Evolutionary conservation across 2,329 filamentous ascomycete genomes (phyloP).

Genomic region (Amesomyces nigricolor): DNA sequence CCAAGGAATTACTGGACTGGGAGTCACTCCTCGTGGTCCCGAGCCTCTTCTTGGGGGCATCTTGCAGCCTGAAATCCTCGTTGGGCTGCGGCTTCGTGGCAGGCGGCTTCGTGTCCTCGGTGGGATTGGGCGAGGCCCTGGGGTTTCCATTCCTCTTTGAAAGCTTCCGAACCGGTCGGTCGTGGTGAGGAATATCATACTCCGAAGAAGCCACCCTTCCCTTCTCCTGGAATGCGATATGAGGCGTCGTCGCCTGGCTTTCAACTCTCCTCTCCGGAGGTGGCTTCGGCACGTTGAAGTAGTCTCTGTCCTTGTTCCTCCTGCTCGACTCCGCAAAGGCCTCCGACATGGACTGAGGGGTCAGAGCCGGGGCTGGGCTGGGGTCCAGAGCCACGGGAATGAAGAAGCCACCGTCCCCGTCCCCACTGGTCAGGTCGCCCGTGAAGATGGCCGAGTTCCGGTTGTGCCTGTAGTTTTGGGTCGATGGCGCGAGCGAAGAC

Average conservation of each 20-base stretch:
- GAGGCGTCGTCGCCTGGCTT: slow-evolving; percentile 62
- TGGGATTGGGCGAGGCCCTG: slow-evolving; percentile 28
- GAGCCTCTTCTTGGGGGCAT: slow-evolving; percentile 63
- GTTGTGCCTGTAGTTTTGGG: slow-evolving; percentile 72
- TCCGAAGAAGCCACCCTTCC: slow-evolving; percentile 60
- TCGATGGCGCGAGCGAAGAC: slow-evolving; percentile 65
- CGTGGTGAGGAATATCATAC: slow-evolving; percentile 49
- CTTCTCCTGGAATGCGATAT: slow-evolving; percentile 89
- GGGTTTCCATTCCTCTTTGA: slow-evolving; percentile 39
- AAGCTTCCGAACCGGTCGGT: slow-evolving; percentile 42
- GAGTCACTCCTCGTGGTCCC: slow-evolving; percentile 41
- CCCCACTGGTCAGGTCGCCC: slow-evolving; percentile 39
- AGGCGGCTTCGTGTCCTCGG: slow-evolving; percentile 38
- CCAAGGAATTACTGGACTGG: slow-evolving; percentile 38
- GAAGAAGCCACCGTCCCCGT: slow-evolving; percentile 65
- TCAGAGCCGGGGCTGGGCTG: slow-evolving; percentile 51
- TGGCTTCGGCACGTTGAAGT: slow-evolving; percentile 47
- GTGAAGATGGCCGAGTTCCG: slow-evolving; percentile 63
- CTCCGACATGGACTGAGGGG: slow-evolving; percentile 50
- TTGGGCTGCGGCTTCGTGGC: slow-evolving; percentile 32
- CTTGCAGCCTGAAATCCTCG: slow-evolving; percentile 73
- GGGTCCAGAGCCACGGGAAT: slow-evolving; percentile 72
- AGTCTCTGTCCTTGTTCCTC: slow-evolving; percentile 51
- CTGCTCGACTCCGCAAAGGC: slow-evolving; percentile 40
- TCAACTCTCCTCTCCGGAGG: slow-evolving; percentile 43